Evolutionary conservation across 192 early-diverging fungal species (phyloP).

Genomic region (Diversispora eburnea): DNA sequence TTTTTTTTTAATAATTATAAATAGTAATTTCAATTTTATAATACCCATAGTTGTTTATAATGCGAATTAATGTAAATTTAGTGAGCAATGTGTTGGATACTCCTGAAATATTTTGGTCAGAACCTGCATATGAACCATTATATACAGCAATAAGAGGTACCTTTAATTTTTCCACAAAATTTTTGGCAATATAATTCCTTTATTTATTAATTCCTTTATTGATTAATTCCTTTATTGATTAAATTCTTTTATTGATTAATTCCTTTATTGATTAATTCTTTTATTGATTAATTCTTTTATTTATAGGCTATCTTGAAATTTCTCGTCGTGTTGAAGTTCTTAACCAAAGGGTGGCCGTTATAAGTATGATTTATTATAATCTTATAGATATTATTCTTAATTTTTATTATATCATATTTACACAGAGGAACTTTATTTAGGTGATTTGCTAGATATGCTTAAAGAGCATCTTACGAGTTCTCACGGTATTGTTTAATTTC

Average conservation of each 20-base stretch:
- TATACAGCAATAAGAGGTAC: conserved; percentile 69
- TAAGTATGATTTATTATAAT: conserved; percentile 43
- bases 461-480: conserved; percentile 89
- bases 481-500: conserved; percentile 51
- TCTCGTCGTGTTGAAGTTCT: conserved; percentile 84
- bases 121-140: conserved; percentile 74
- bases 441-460: conserved; percentile 89
- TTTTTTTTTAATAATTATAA: not conserved
- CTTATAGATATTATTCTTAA: not conserved
- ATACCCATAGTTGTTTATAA: conserved; percentile 63
- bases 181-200: not conserved
- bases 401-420: not conserved
- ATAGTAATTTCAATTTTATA: not conserved
- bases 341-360: conserved; percentile 90
- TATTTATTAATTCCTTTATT: not conserved
- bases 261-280: not conserved
- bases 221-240: not conserved
- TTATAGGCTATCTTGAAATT: conserved; percentile 71
- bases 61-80: conserved; percentile 87
- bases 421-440: not conserved
- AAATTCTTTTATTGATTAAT: not conserved
- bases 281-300: not conserved
- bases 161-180: not conserved
- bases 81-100: conserved; percentile 87
- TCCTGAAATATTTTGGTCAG: conserved; percentile 92